These are phyloP conservation scores for Pestalotiopsis sp. DNA, from an alignment of 2,329 filamentous ascomycete genomes.

Conservation along the genomic window DNA sequence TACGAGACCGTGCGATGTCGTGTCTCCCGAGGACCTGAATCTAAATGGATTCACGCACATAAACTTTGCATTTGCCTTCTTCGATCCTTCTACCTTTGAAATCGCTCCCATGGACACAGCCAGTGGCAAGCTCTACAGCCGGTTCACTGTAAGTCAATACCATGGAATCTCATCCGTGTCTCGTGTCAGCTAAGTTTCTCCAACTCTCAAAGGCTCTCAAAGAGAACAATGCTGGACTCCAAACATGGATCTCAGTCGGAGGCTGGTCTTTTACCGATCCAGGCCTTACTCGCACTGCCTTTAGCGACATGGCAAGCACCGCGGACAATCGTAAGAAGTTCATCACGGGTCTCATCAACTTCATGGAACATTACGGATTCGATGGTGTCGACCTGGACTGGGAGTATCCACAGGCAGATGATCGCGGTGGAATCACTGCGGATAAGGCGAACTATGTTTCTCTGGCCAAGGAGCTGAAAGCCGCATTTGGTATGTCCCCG, in stretches of 20 bases:
- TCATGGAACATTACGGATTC: conserved; percentile 19
- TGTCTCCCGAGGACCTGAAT: background rate
- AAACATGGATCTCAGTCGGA: conserved; percentile 33
- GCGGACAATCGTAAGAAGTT: conserved; percentile 12
- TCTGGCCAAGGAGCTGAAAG: conserved; percentile 16
- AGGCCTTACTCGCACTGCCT: conserved; percentile 14
- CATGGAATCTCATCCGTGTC: too few relatives aligned
- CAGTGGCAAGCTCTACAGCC: conserved; percentile 18
- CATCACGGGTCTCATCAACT: conserved; percentile 13
- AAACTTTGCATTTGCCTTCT: conserved; percentile 39
- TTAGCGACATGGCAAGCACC: conserved; percentile 17
- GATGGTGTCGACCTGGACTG: conserved; percentile 37
- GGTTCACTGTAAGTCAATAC: conserved; percentile 23
- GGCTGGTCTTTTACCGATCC: conserved; percentile 31
- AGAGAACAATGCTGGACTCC: conserved; percentile 15
- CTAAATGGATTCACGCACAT: conserved; percentile 32
- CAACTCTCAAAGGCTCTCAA: background rate
- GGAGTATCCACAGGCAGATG: conserved; percentile 23
- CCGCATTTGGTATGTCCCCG: too few relatives aligned
- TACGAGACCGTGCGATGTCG: conserved; percentile 19
- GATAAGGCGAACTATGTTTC: conserved; percentile 23
- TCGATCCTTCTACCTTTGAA: conserved; percentile 32
- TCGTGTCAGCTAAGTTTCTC: too few relatives aligned
- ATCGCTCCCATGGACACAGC: conserved; percentile 23
- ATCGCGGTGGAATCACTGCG: conserved; percentile 21